Evolutionary conservation across 768 basidiomycete species (phyloP).

Genomic region (Lepiota brunneoincarnata): DNA sequence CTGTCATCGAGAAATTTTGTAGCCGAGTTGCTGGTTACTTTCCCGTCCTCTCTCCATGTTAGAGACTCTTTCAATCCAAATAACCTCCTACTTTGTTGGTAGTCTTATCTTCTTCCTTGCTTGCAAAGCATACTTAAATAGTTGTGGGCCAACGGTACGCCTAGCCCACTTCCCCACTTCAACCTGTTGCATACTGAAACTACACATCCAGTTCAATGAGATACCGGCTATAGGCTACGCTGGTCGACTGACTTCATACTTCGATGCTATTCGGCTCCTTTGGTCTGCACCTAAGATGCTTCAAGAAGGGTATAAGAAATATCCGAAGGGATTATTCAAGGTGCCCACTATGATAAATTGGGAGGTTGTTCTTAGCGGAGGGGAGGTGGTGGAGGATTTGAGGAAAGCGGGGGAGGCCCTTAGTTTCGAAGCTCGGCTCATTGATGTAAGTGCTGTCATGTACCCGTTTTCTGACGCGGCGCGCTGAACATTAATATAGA

Average conservation of each 20-base stretch:
- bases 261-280: slow-evolving; percentile 20
- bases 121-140: not conserved
- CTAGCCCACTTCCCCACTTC: not conserved
- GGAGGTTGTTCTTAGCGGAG: slow-evolving; percentile 27
- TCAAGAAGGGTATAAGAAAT: slow-evolving; percentile 23
- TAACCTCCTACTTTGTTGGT: too few relatives aligned
- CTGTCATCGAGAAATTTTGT: too few relatives aligned
- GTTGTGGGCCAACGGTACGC: not conserved
- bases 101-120: not conserved
- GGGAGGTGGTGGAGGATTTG: slow-evolving; percentile 27
- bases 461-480: too few relatives aligned
- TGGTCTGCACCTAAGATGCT: slow-evolving; percentile 20
- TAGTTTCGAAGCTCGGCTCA: too few relatives aligned
- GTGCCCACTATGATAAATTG: slow-evolving; percentile 19
- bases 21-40: too few relatives aligned
- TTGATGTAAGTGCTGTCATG: too few relatives aligned
- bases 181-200: not conserved
- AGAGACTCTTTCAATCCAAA: too few relatives aligned
- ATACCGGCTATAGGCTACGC: slow-evolving; percentile 23
- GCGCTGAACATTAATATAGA: too few relatives aligned
- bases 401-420: slow-evolving; percentile 22
- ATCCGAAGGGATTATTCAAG: slow-evolving; percentile 24
- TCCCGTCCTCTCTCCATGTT: too few relatives aligned
- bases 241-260: slow-evolving; percentile 20
- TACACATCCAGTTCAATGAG: not conserved